phyloP scores from a whole-genome alignment of 192 early-diverging fungal genomes.

The Backusella circina region DNA sequence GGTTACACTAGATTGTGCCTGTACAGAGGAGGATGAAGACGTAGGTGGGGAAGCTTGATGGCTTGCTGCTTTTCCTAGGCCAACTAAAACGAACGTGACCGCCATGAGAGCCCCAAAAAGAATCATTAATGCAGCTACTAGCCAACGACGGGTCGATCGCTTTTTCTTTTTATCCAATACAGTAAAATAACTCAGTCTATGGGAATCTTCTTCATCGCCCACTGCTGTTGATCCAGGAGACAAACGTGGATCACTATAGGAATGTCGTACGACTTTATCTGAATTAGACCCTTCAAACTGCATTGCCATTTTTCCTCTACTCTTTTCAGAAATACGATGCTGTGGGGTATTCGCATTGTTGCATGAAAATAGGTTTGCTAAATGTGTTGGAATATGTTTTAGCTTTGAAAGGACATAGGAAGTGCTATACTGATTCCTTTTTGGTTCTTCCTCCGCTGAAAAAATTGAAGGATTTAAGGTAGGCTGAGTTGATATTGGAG shows the following conservation, averaged over 20 bases:
- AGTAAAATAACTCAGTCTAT: background rate
- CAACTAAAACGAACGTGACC: constrained; percentile 2
- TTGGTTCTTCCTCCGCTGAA: background rate
- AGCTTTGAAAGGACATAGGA: background rate
- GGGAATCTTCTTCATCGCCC: constrained; percentile 1
- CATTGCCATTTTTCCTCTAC: background rate
- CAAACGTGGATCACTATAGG: constrained; percentile 7
- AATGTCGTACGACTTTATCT: constrained; percentile 1
- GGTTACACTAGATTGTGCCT: background rate
- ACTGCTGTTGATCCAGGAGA: constrained; percentile 4
- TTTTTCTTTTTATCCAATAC: background rate
- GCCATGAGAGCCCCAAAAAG: background rate
- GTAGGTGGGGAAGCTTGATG: background rate
- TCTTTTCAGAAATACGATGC: background rate
- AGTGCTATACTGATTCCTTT: background rate
- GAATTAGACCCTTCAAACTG: background rate
- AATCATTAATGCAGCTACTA: background rate
- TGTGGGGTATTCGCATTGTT: background rate
- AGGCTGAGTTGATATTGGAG: constrained; percentile 6
- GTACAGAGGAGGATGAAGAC: background rate
- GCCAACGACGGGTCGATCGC: background rate
- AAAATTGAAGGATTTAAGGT: background rate
- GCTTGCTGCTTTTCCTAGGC: background rate
- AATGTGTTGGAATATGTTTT: background rate
- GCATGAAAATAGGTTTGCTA: background rate